Conservation (phyloP, 2,329 filamentous ascomycete genomes). For the Dothistroma pini region DNA sequence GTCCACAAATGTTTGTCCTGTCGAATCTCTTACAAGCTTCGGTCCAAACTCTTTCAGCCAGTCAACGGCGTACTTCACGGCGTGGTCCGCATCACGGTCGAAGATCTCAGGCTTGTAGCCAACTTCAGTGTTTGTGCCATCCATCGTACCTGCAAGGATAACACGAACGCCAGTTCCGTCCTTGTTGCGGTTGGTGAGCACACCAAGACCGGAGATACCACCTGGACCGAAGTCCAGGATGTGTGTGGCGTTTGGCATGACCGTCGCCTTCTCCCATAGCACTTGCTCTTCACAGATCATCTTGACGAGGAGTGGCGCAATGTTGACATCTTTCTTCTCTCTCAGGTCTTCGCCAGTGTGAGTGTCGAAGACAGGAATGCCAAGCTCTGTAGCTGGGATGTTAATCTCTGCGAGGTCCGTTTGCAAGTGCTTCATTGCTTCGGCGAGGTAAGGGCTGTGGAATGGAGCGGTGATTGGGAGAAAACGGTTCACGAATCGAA, state of each 20-base stretch:
- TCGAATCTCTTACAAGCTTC: slow-evolving; percentile 83
- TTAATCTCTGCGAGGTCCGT: slow-evolving; percentile 80
- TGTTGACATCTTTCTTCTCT: slow-evolving; percentile 63
- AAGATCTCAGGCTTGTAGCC: slow-evolving; percentile 98
- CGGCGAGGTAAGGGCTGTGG: slow-evolving; percentile 88
- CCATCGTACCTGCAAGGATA: slow-evolving; percentile 89
- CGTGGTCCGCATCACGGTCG: slow-evolving; percentile 90
- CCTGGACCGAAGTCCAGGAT: slow-evolving; percentile 96
- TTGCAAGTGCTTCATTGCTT: slow-evolving; percentile 77
- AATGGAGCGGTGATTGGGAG: slow-evolving; percentile 96
- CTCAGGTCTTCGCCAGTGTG: slow-evolving; percentile 83
- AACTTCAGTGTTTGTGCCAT: slow-evolving; percentile 83
- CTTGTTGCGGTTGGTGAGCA: slow-evolving; percentile 97
- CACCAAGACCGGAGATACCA: slow-evolving; percentile 92
- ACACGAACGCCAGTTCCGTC: slow-evolving; percentile 96
- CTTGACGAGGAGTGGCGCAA: slow-evolving; percentile 80
- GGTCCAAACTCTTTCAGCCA: slow-evolving; percentile 98
- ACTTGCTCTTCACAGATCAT: slow-evolving; percentile 94
- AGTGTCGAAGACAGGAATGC: slow-evolving; percentile 85
- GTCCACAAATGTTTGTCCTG: slow-evolving; percentile 86
- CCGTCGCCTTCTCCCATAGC: slow-evolving; percentile 92
- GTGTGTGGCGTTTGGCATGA: slow-evolving; percentile 87
- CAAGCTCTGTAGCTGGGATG: slow-evolving; percentile 69
- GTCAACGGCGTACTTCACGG: slow-evolving; percentile 90
- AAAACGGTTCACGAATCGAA: slow-evolving; percentile 95